Base-by-base conservation (phyloP, 2,329 filamentous ascomycete genomes). In the Fusarium mangiferae region DNA sequence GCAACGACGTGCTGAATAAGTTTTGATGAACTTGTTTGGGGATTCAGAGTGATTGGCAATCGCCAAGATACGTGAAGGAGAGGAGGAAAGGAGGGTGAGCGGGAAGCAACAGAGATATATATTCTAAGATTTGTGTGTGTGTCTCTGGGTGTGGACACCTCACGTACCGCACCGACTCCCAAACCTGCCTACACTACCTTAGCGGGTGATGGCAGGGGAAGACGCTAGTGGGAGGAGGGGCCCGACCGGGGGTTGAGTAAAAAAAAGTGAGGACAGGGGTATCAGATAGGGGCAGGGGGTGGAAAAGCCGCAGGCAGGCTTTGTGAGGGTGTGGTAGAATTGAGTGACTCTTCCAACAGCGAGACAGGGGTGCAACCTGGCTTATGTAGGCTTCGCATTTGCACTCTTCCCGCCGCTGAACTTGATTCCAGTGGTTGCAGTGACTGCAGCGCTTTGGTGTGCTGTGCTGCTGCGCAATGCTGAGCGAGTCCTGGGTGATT, bases 1-100 rank as follows among this genome's bases (percentile, higher is more conserved):
- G 70, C 51, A 59, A 59, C 68, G 75, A 77, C 67, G 77, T 78
- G 74, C 73, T 73, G 69, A 62, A 60, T 57, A 66, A 62, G 49
- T 48, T 66, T 56, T 30, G 49, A 55, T 69, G 64, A 73, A 61
- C 65, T 52, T 52, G 68, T 73, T 72, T 67, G 66, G 57, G 56
- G 49, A 65, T 61, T 67, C n/a, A 75, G 60, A 62, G 69, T 82
- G 75, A 79, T 83, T 83, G 82, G 82, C 82, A 82, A 73, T 70
- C 73, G 82, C 82, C 82, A 83, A 83, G 79, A 78, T 78, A 76
- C 73, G 78, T 77, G 64, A 75, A 76, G 71, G 63, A 75, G 77
- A 78, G 74, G 74, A 77, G 70, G 61, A 75, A 78, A 74, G 73
- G 68, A 73, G 70, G 72, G 68, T 63, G 61, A 71, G 77, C 73